Evolutionary conservation across 1,284 basidiomycete genomes (phyloP), one percentile per base, ranked within the genome.

Genomic region (Ustilago bromivora): DNA sequence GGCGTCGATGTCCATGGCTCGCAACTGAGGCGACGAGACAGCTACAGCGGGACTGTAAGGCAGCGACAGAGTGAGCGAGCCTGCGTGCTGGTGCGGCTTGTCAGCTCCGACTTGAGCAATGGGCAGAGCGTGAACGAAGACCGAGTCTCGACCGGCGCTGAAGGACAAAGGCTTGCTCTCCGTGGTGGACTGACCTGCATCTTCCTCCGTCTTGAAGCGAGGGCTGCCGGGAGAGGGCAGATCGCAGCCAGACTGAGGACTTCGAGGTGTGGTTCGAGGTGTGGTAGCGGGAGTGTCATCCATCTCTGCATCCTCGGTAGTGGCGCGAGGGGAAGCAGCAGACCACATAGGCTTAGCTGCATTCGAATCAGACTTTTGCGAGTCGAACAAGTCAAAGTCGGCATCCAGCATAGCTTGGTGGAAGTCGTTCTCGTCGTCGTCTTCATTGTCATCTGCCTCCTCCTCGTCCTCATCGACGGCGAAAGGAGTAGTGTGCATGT

Each of bases 331-430:
- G 40, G 61, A 36, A 28, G 62, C 61, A 7, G 70, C 59, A 7
- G 70, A 51, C 59, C 74, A 74, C 12, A 68, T 35, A 6, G 55
- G 51, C 55, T 66, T 66, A 2, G 28, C 38, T 12, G 19, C 55
- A 15, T 51, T 57, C 11, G 41, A 23, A 19, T 77, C 75, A 12
- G 71, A 47, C 59, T 70, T 64, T 57, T 67, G 70, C 55, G 61
- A 71, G 55, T 65, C 70, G 55, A 82, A 78, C 32, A 76, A 66
- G 62, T 82, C 81, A 49, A 82, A 75, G 62, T 82, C 79, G 46
- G 78, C 79, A 41, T 82, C 75, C 28, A 84, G 77, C 82, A 84
- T 84, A n/a, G 79, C 79, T 52, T 77, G 71, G 61, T 84, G 82
- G 55, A 84, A 84, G 67, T 84, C 82, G 36, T 84, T 75, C 54